Evolutionary conservation across 148 eudicot species (phyloP).

Genomic region (Drosera capensis): DNA sequence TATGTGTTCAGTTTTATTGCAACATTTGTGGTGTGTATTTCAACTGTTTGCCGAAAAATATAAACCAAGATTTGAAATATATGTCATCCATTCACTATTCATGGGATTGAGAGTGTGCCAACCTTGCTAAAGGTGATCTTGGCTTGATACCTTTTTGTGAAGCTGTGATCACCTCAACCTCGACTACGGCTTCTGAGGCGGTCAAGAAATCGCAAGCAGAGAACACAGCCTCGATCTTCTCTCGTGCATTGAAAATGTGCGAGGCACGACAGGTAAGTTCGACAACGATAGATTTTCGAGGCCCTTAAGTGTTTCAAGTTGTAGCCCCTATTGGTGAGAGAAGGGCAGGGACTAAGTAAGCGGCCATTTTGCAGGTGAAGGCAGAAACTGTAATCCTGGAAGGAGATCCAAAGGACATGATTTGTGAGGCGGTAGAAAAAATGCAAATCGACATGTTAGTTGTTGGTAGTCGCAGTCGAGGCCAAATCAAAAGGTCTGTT

Average conservation of each 20-base stretch:
- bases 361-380: conserved; percentile 12
- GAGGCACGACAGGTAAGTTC: conserved; percentile 14
- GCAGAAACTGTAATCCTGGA: conserved; percentile 21
- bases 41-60: no score
- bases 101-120: no score
- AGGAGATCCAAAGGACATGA: conserved; percentile 53
- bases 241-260: conserved; percentile 43
- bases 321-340: no score
- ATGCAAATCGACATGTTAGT: conserved; percentile 54
- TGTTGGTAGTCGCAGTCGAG: conserved; percentile 67
- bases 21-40: no score
- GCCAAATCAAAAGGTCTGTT: conserved; percentile 48
- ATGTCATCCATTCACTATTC: no score
- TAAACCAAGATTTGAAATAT: no score
- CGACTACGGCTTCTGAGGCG: no score
- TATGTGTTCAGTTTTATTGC: no score
- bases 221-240: conserved; percentile 24
- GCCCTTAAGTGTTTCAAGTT: background rate
- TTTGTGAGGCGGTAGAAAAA: conserved; percentile 43
- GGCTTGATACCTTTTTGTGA: background rate
- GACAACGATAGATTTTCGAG: background rate
- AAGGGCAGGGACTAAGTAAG: no score
- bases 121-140: background rate
- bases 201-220: conserved; percentile 45
- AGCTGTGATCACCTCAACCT: conserved; percentile 31